Base-by-base conservation (phyloP, 148 eudicot genomes). In the Fagopyrum homotropicum region DNA sequence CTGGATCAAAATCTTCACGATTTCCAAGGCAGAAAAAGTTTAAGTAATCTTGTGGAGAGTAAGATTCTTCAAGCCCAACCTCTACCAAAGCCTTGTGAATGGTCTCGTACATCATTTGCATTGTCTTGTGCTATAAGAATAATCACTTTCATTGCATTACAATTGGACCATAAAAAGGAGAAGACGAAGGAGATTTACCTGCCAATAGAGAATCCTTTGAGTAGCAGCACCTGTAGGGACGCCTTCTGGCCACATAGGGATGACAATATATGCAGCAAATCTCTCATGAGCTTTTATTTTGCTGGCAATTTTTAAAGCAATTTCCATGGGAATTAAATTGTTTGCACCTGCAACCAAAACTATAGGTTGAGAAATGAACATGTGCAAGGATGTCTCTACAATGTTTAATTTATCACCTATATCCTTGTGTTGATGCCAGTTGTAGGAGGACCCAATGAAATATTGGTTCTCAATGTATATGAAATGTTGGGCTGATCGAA, bases 181-280 rank as follows among this genome's bases (percentile, higher is more conserved):
- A 49, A 35, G 3, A 35, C 2, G 2, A 35, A 35, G 66, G 7
- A 60, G 52, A 15, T 60, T 80, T 45, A 92, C 98, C 98, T 95
- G 99, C 99, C 97, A 95, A 84, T 79, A 90, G 73, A 95, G 89
- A 76, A 95, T 95, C 77, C 93, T 80, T 70, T 95, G 97, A 52
- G 97, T 90, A 60, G 99, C 89, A 77, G 88, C 83, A 56, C 96
- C 91, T 17, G 89, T 89, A 47, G 98, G 96, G 76, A 89, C 84
- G 70, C 98, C 99, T 83, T 92, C 99, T 63, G 99, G 99, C 99
- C 99, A 95, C 99, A 90, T 95, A 16, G 99, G 99, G 72, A 95
- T 83, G 59, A 95, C 85, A 47, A 95, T 87, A 77, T 95, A 95
- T 69, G 84, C 98, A 52, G 96, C 90, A 81, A 95, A 95, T 73